phyloP scores from a whole-genome alignment of 495 filamentous ascomycete genomes.

The Talaromyces proteolyticus region DNA sequence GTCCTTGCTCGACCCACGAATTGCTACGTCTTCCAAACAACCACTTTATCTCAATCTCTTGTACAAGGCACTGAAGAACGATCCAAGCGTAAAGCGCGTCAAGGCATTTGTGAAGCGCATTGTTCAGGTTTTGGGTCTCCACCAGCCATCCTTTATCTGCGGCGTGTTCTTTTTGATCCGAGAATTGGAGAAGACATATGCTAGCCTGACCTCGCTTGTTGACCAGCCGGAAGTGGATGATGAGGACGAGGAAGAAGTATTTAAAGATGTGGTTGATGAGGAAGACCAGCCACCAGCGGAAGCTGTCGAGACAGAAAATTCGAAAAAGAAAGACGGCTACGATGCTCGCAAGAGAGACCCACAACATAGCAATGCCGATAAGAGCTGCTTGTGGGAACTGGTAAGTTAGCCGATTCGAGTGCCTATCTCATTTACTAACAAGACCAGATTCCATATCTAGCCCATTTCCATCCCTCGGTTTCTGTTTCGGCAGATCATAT shows the following conservation, averaged over 20 bases:
- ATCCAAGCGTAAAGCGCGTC: conserved; percentile 78
- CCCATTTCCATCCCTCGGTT: conserved; percentile 94
- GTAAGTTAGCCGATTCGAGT: conserved; percentile 31
- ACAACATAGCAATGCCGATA: conserved; percentile 82
- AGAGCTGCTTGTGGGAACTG: conserved; percentile 89
- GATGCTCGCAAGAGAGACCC: conserved; percentile 89
- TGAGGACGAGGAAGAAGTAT: conserved; percentile 67
- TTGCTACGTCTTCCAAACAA: conserved; percentile 89
- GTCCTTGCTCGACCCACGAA: conserved; percentile 82
- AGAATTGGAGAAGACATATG: conserved; percentile 71
- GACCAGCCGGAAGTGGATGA: conserved; percentile 63
- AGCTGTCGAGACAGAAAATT: conserved; percentile 13
- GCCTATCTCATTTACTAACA: conserved; percentile 1
- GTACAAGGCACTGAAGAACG: conserved; percentile 79
- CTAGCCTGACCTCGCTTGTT: conserved; percentile 66
- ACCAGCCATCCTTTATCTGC: conserved; percentile 88
- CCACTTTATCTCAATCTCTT: conserved; percentile 89
- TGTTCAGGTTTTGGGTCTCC: conserved; percentile 76
- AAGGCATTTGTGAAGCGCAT: conserved; percentile 94
- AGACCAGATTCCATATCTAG: conserved; percentile 58
- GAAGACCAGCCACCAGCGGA: conserved; percentile 26
- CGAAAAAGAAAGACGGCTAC: conserved; percentile 45
- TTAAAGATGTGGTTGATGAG: conserved; percentile 61
- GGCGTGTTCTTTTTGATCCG: conserved; percentile 82
- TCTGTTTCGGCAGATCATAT: conserved; percentile 73